phyloP scores from a whole-genome alignment of 371 early-diverging fungal species.

The Mortierella sp. region DNA sequence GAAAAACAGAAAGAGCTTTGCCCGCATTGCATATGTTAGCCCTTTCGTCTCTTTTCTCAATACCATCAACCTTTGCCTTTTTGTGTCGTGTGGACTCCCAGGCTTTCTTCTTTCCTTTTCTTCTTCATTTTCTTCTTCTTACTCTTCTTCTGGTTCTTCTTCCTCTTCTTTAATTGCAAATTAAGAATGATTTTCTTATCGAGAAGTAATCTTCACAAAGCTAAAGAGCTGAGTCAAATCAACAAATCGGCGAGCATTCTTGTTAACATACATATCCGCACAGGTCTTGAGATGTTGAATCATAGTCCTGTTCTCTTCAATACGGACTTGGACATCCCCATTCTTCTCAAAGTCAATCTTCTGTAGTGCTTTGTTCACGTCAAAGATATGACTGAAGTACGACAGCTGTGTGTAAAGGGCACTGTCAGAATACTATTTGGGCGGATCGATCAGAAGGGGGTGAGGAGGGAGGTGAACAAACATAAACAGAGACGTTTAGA shows the following conservation, averaged over 20 bases:
- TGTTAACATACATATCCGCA: slow-evolving; percentile 67
- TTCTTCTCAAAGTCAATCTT: slow-evolving; percentile 38
- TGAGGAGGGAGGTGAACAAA: background rate
- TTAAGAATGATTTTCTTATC: background rate
- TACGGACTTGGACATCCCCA: slow-evolving; percentile 30
- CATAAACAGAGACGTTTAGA: background rate
- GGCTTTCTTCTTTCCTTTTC: background rate
- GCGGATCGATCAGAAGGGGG: no score
- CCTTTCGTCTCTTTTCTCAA: no score
- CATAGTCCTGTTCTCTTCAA: slow-evolving; percentile 28
- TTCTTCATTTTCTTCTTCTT: background rate
- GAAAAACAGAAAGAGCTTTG: no score
- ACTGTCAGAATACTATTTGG: slow-evolving; percentile 64
- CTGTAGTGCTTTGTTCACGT: slow-evolving; percentile 46
- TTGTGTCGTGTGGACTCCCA: background rate
- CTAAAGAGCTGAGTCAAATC: slow-evolving; percentile 66
- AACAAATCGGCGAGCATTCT: slow-evolving; percentile 71
- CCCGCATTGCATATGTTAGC: no score
- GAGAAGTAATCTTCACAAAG: slow-evolving; percentile 35
- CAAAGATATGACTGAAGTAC: slow-evolving; percentile 70
- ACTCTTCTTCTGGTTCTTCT: no score
- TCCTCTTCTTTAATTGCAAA: background rate
- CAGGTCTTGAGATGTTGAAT: slow-evolving; percentile 52
- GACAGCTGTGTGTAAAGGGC: slow-evolving; percentile 72
- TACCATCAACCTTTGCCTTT: background rate